A percentile compares a stretch with the other conserved stretches of the same genome.
phyloP scores from a whole-genome alignment of 2,329 filamentous ascomycete genomes.

The Xylariaceae sp. region DNA sequence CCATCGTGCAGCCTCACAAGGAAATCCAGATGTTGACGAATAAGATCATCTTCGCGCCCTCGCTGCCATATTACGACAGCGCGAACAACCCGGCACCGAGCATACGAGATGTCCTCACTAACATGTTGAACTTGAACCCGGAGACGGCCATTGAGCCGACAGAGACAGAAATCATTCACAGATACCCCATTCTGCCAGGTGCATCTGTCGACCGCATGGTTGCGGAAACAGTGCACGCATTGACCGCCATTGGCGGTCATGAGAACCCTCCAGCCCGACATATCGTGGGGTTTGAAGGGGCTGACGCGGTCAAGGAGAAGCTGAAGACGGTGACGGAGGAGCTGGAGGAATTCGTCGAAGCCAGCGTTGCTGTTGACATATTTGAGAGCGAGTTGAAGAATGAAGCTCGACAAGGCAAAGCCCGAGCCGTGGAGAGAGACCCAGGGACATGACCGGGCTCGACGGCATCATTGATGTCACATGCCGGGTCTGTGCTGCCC shows the following conservation, averaged over 20 bases:
- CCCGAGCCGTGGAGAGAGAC: constrained; percentile 9
- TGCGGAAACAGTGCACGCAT: constrained; percentile 82
- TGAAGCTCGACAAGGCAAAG: constrained; percentile 43
- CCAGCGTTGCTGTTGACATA: constrained; percentile 79
- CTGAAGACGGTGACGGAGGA: constrained; percentile 94
- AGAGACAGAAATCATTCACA: constrained; percentile 48
- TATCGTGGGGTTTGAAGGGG: constrained; percentile 87
- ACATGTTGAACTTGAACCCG: constrained; percentile 71
- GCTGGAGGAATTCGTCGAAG: constrained; percentile 90
- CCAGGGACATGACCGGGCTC: constrained; percentile 1
- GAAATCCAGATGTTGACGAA: constrained; percentile 86
- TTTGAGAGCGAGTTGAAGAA: constrained; percentile 52
- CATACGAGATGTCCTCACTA: constrained; percentile 75
- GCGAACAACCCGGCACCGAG: constrained; percentile 70
- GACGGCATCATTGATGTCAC: constrained; percentile 7
- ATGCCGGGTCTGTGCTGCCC: not conserved
- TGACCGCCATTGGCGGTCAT: constrained; percentile 88
- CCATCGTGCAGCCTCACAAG: constrained; percentile 91
- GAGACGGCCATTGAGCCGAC: constrained; percentile 48
- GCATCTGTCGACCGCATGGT: constrained; percentile 68
- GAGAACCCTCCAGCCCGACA: constrained; percentile 93
- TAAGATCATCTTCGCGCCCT: constrained; percentile 76
- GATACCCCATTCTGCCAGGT: constrained; percentile 69
- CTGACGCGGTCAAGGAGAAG: constrained; percentile 87
- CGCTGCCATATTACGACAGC: constrained; percentile 59